A percentile compares a stretch with the other conserved stretches of the same genome.
Conservation (phyloP, 306 rosid genomes). For the Hylodesmum podocarpum region DNA sequence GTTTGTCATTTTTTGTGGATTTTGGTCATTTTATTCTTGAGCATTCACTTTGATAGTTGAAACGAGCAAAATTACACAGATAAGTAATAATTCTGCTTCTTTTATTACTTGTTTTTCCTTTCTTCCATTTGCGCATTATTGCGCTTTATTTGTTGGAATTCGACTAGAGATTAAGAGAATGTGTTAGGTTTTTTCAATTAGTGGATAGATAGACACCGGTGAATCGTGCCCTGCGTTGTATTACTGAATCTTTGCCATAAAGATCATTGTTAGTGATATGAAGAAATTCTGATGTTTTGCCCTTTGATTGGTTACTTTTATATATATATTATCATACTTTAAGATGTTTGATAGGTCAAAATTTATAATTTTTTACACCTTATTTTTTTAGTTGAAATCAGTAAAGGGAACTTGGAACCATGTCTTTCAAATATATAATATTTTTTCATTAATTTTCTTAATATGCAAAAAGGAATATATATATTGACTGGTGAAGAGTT, state of each 20-base stretch:
- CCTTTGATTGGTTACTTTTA: neutral
- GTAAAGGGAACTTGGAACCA: neutral
- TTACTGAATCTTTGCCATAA: neutral
- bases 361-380: neutral
- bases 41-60: no score
- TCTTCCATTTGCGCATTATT: neutral
- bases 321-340: no score
- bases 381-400: neutral
- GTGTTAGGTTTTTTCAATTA: neutral
- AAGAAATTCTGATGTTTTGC: constrained; percentile 4
- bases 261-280: neutral
- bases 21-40: no score
- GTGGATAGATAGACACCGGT: neutral
- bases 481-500: neutral
- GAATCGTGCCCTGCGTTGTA: neutral
- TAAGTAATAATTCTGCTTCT: no score
- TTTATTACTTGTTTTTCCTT: no score
- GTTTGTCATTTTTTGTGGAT: neutral
- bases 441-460: no score
- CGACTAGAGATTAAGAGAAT: neutral
- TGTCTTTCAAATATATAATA: no score
- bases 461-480: neutral
- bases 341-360: neutral
- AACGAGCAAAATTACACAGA: no score
- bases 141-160: neutral